These are phyloP conservation scores for Chaetomiaceae sp. DNA, from an alignment of 2,329 filamentous ascomycete genomes.

Conservation along the genomic window DNA sequence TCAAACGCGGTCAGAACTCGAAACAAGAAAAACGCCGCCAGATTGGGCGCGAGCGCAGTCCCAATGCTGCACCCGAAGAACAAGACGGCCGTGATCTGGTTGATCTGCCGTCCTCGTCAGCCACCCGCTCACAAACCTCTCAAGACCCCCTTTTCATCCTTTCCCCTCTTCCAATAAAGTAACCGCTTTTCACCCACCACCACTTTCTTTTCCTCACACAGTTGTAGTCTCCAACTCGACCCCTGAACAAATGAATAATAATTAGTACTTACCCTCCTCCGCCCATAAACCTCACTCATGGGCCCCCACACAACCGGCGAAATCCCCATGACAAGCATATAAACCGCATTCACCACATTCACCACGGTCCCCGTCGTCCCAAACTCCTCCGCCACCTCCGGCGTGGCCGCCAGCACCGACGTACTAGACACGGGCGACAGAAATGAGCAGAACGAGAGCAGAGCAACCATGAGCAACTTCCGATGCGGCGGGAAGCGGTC, in stretches of 20 bases:
- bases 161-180: no score
- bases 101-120: conserved; percentile 38
- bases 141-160: no score
- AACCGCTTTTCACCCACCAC: not conserved
- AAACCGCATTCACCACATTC: conserved; percentile 65
- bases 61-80: conserved; percentile 63
- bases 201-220: no score
- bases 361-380: conserved; percentile 58
- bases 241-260: no score
- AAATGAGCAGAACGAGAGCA: conserved; percentile 71
- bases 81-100: conserved; percentile 49
- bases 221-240: no score
- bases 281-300: conserved; percentile 54
- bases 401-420: conserved; percentile 59
- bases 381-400: conserved; percentile 59
- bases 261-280: conserved; percentile 45
- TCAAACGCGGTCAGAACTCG: conserved; percentile 66
- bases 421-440: conserved; percentile 67
- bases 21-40: conserved; percentile 63
- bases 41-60: conserved; percentile 62
- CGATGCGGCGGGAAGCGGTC: conserved; percentile 56
- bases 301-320: conserved; percentile 64
- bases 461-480: conserved; percentile 63
- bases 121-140: not conserved
- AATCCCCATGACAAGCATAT: conserved; percentile 67